Evolutionary conservation across 345 rosid species (phyloP), one percentile per base, ranked within the genome.

Genomic region (Moricandia arvensis): DNA sequence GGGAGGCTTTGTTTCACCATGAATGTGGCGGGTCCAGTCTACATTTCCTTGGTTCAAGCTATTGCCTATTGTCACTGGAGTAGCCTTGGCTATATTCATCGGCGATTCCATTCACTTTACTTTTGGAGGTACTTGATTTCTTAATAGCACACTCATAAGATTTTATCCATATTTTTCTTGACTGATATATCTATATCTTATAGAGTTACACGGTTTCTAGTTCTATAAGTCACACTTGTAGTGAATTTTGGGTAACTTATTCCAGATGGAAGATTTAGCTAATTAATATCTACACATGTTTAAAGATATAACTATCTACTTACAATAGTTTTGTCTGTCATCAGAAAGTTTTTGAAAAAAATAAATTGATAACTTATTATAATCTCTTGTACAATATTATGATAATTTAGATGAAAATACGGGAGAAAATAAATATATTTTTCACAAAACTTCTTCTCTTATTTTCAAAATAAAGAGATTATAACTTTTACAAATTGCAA

Each of bases 21-120:
- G 31, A 0, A 29, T 29, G 4, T 29, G 71, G 80, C 79, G 12
- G 86, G 85, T n/a, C 83, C 81, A 4, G 83, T 82, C 7, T 85
- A 82, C 15, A 31, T 82, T 30, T 72, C 83, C 6, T 73, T 45
- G 24, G 63, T 79, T 85, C 73, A 85, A 63, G 73, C 87, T 85
- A 1, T 37, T 84, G 26, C 71, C 84, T 21, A 78, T 82, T 55
- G 82, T 73, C 15, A 78, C 70, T 65, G 84, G 85, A 0, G 85
- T 79, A 0, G 47, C 27, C 15, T 75, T 75, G 80, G 71, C 68
- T 54, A 10, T 83, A 3, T 81, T 85, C 66, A 83, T 82, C 5
- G 80, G 81, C 1, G 2, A 21, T 21, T 21, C 0, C 83, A 85
- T 12, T 35, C 72, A 35, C 73, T 80, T 34, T 24, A 70, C 71